Base-by-base conservation (phyloP, 2,329 filamentous ascomycete species). In the Myriangium duriaei region DNA sequence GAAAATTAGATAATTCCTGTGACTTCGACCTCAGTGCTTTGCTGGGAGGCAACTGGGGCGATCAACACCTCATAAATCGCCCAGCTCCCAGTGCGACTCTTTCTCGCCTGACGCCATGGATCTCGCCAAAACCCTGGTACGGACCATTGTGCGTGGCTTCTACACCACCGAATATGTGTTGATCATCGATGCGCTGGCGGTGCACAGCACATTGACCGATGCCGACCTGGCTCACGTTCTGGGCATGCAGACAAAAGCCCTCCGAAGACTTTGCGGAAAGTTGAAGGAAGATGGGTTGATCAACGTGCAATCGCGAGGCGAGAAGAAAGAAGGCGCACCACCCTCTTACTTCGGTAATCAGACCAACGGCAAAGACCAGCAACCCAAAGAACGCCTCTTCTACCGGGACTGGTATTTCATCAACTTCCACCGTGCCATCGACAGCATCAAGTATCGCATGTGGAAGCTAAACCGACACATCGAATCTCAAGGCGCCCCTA, bases 401-500 rank as follows among this genome's bases (percentile, higher is more conserved):
- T 47, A 54, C 55, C 76, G 84, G 51, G 93, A 88, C 45, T 98
- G 94, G 69, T 98, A 93, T 65, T 98, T 84, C 61, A 88, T 98
- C 56, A 87, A 95, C 57, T 92, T 92, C 53, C 84, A 91, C 42
- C 81, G 84, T 41, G 85, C 88, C 24, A 85, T 98, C 53, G 91
- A 98, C 61, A 85, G 84, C 34, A 92, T 94, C 62, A 98, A 98
- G 60, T 98, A 82, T 72, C 80, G 84, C 45, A 77, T 94, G 36
- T 87, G 88, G 55, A 80, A 79, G 40, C 76, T 96, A 49, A 86
- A 87, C 48, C 87, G 88, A 56, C 77, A 81, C 39, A 85, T 96
- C 42, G 87, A 95, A 60, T 78, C 79, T 11, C 79, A 84, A 41
- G 82, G 83, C 11, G 77, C 83, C 12, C 79, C 84, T 0, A 80